These are phyloP conservation scores for Syzygium aqueum DNA, from an alignment of 345 rosid genomes.

Conservation along the genomic window DNA sequence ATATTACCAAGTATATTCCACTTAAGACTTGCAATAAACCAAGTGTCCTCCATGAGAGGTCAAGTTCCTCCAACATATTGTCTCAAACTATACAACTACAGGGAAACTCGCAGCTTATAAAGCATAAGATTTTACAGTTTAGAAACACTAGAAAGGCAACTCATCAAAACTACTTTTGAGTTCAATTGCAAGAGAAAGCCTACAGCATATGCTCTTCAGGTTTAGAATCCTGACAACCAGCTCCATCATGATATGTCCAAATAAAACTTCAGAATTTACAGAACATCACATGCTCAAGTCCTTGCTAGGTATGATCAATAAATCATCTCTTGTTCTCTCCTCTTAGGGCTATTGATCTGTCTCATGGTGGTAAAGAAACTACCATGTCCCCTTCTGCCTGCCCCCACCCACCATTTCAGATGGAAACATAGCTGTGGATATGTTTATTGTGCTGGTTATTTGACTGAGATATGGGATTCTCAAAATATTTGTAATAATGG, in stretches of 20 bases:
- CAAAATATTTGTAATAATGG: background rate
- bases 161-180: background rate
- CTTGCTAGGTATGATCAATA: background rate
- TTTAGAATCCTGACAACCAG: background rate
- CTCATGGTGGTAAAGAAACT: background rate
- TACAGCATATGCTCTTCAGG: background rate
- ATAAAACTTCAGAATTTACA: background rate
- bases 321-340: background rate
- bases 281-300: background rate
- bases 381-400: background rate
- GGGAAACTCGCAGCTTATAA: background rate
- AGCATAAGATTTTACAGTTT: background rate
- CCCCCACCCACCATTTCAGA: background rate
- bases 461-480: background rate
- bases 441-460: background rate
- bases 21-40: background rate
- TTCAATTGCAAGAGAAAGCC: background rate
- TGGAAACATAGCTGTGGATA: background rate
- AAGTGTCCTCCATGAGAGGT: background rate
- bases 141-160: background rate
- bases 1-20: background rate
- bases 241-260: background rate
- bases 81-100: background rate
- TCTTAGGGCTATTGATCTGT: background rate
- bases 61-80: background rate